Percentiles rank a stretch among this genome's conserved stretches.
These are phyloP conservation scores for Adansonia rubrostipa DNA, from an alignment of 441 rosid species.

Conservation along the genomic window DNA sequence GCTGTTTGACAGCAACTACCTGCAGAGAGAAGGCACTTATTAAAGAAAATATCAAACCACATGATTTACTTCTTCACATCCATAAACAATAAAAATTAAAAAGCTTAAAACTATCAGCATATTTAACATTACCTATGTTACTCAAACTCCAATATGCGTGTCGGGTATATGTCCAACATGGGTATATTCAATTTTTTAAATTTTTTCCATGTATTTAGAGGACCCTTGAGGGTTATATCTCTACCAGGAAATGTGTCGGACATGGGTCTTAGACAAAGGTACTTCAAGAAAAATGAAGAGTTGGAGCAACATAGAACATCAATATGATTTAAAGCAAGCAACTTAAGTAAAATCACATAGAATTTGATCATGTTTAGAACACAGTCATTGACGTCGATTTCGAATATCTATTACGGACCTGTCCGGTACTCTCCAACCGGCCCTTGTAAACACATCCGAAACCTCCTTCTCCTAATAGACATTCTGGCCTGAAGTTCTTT, in stretches of 20 bases:
- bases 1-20: conserved; percentile 96
- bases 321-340: neutral
- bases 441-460: conserved; percentile 98
- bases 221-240: too few species aligned
- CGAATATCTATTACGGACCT: conserved; percentile 47
- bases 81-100: neutral
- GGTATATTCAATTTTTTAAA: too few species aligned
- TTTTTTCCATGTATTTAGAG: too few species aligned
- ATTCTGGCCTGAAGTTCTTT: conserved; percentile 82
- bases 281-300: too few species aligned
- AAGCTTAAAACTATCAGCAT: neutral
- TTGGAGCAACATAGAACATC: neutral
- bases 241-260: too few species aligned
- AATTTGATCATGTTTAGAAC: neutral
- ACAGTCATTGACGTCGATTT: neutral
- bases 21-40: conserved; percentile 41
- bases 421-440: conserved; percentile 88
- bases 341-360: neutral
- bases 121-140: neutral
- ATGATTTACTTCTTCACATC: neutral
- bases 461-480: conserved; percentile 94
- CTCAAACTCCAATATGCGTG: too few species aligned
- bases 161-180: too few species aligned
- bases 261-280: too few species aligned
- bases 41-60: conserved; percentile 14